phyloP scores from a whole-genome alignment of 2,329 filamentous ascomycete species.

The Thielaviopsis punctulata region DNA sequence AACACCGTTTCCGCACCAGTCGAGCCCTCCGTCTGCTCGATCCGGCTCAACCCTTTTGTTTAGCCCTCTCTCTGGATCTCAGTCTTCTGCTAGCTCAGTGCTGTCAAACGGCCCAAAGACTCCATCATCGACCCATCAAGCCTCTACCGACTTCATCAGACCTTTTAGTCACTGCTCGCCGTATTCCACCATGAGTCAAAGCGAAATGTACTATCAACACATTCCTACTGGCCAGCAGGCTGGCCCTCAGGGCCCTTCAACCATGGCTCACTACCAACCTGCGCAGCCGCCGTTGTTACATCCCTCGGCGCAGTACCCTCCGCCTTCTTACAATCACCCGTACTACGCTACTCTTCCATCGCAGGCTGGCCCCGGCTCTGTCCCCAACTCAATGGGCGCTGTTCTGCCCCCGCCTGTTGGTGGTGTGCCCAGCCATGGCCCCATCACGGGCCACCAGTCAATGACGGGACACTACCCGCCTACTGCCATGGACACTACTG shows the following conservation, averaged over 20 bases:
- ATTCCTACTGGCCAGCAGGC: constrained; percentile 63
- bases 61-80: constrained; percentile 33
- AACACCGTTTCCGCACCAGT: constrained; percentile 51
- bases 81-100: constrained; percentile 37
- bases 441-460: constrained; percentile 35
- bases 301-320: constrained; percentile 52
- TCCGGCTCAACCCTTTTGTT: constrained; percentile 49
- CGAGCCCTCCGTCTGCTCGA: constrained; percentile 58
- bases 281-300: constrained; percentile 63
- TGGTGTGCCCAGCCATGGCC: constrained; percentile 19
- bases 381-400: constrained; percentile 54
- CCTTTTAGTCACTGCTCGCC: constrained; percentile 25
- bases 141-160: constrained; percentile 27
- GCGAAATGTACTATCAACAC: constrained; percentile 77
- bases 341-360: constrained; percentile 63
- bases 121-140: constrained; percentile 51
- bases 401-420: constrained; percentile 48
- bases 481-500: constrained; percentile 59
- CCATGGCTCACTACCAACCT: constrained; percentile 58
- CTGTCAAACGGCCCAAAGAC: constrained; percentile 54
- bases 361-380: constrained; percentile 52
- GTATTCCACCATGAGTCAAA: constrained; percentile 60
- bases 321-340: constrained; percentile 47
- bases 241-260: constrained; percentile 43
- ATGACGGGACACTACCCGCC: constrained; percentile 38